Evolutionary conservation across 1,284 basidiomycete genomes (phyloP).

Genomic region (Cryptococcus sp.): DNA sequence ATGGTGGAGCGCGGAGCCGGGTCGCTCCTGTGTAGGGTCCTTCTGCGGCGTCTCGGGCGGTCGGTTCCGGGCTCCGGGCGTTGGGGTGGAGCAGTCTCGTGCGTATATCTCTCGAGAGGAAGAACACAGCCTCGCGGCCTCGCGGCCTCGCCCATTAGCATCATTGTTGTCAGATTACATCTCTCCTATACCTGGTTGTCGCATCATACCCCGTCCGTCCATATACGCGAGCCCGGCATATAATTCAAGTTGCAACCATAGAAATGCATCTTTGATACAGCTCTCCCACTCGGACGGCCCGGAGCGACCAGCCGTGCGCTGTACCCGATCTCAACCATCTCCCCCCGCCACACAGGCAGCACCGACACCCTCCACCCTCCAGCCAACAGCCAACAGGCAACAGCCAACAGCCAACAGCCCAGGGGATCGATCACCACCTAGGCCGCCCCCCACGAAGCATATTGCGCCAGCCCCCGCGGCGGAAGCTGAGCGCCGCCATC

Average conservation of each 20-base stretch:
- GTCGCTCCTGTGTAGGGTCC: neutral
- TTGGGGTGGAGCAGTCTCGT: too few relatives aligned
- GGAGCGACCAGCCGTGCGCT: neutral
- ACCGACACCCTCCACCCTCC: slow-evolving; percentile 11
- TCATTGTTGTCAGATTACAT: neutral
- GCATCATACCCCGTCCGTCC: neutral
- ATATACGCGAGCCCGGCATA: neutral
- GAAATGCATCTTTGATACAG: too few relatives aligned
- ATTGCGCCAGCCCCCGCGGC: slow-evolving; percentile 18
- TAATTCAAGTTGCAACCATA: neutral
- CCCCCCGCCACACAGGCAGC: slow-evolving; percentile 7
- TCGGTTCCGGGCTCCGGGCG: too few relatives aligned
- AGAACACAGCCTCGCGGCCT: too few relatives aligned
- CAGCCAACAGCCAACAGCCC: too few relatives aligned
- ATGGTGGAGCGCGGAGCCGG: neutral
- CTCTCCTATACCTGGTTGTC: too few relatives aligned
- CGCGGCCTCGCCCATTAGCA: too few relatives aligned
- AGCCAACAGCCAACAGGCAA: too few relatives aligned
- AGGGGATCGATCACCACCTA: slow-evolving; percentile 13
- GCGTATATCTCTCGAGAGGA: too few relatives aligned
- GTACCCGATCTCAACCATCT: slow-evolving; percentile 8
- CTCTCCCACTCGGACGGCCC: too few relatives aligned
- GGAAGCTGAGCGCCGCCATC: slow-evolving; percentile 54
- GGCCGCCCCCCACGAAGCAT: slow-evolving; percentile 11
- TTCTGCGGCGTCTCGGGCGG: too few relatives aligned